Evolutionary conservation across 805 yeast genomes (phyloP).

Genomic region (Saturnispora serradocipensis): DNA sequence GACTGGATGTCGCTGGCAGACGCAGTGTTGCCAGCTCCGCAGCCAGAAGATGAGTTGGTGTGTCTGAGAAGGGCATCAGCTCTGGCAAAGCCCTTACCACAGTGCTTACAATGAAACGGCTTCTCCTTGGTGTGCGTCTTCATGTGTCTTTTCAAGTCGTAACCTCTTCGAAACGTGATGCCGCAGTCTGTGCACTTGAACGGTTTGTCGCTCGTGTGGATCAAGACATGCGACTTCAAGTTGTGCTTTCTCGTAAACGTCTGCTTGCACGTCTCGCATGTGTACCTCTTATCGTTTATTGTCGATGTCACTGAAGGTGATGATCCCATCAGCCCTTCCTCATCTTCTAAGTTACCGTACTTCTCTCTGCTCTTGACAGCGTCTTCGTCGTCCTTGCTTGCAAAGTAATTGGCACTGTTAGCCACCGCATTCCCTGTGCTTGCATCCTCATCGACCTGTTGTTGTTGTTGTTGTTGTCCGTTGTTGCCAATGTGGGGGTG

Average conservation of each 20-base stretch:
- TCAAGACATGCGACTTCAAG: conserved; percentile 60
- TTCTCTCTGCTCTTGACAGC: not conserved
- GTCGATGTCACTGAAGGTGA: conserved; percentile 1
- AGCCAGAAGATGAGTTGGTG: conserved; percentile 32
- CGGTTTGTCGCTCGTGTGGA: conserved; percentile 58
- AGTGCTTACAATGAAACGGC: conserved; percentile 52
- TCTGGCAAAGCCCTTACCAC: conserved; percentile 61
- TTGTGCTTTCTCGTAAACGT: conserved; percentile 66
- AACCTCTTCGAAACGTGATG: conserved; percentile 57
- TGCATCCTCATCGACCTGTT: not conserved
- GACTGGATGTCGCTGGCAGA: not conserved
- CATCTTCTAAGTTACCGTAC: not conserved
- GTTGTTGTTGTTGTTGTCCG: not conserved
- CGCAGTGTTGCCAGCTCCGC: conserved; percentile 10
- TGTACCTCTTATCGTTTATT: conserved; percentile 29
- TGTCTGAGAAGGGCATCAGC: conserved; percentile 72
- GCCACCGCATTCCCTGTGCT: conserved; percentile 1
- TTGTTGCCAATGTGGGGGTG: not conserved
- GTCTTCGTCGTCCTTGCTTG: not conserved
- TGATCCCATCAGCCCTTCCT: not conserved
- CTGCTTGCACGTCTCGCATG: conserved; percentile 53
- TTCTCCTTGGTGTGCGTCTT: conserved; percentile 70
- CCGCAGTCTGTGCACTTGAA: conserved; percentile 54
- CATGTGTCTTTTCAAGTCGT: conserved; percentile 68
- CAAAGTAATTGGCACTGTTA: not conserved